A percentile compares a stretch with the other conserved stretches of the same genome.
These are phyloP conservation scores for Petunia secreta DNA, from an alignment of 257 asterid genomes.

Conservation along the genomic window DNA sequence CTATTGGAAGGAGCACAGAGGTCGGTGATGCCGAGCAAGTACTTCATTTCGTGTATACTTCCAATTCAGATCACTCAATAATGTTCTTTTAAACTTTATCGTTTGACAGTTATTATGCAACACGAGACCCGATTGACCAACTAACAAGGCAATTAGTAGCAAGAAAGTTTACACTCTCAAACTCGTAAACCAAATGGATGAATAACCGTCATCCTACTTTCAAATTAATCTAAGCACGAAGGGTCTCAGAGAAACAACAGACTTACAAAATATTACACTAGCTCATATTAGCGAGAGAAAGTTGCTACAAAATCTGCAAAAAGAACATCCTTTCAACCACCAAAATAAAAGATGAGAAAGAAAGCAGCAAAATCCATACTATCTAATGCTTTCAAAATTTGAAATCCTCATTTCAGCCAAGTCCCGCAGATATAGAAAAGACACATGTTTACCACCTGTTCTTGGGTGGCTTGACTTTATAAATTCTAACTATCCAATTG, in stretches of 20 bases:
- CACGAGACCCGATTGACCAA: background rate
- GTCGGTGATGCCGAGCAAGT: background rate
- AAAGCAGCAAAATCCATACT: constrained; percentile 16
- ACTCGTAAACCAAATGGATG: background rate
- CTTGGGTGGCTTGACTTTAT: constrained; percentile 92
- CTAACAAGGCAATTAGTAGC: background rate
- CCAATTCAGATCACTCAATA: background rate
- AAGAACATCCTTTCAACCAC: background rate
- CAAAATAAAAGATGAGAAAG: background rate
- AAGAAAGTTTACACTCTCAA: background rate
- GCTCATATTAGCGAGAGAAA: background rate
- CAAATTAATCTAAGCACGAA: background rate
- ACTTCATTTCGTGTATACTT: background rate
- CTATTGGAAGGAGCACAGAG: background rate
- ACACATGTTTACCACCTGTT: constrained; percentile 65
- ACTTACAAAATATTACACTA: background rate
- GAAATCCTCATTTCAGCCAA: background rate
- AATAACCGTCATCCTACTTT: background rate
- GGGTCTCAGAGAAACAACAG: background rate
- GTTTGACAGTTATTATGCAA: background rate
- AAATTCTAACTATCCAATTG: constrained; percentile 95
- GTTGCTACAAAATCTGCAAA: background rate
- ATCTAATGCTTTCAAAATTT: constrained; percentile 23
- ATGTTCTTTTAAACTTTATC: background rate
- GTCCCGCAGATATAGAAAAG: background rate